A percentile compares a stretch with the other conserved stretches of the same genome.
Evolutionary conservation across 768 basidiomycete genomes (phyloP).

Genomic region (Agaricus subrufescens): DNA sequence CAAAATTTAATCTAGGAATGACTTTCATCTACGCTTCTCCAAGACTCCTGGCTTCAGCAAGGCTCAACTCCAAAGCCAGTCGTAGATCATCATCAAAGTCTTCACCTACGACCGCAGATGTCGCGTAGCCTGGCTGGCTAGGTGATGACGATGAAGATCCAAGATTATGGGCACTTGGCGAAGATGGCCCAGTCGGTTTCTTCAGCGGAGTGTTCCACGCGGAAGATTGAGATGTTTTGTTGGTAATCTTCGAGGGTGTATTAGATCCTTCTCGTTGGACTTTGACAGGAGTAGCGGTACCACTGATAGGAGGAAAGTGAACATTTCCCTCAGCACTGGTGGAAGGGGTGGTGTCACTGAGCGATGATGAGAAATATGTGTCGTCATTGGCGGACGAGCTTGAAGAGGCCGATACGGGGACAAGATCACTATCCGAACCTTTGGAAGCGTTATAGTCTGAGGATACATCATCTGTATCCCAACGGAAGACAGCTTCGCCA

Average conservation of each 20-base stretch:
- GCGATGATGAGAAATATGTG: background rate
- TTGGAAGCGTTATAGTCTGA: background rate
- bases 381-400: conserved; percentile 4
- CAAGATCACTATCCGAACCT: conserved; percentile 1
- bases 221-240: conserved; percentile 17
- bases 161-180: background rate
- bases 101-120: conserved; percentile 13
- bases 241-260: conserved; percentile 10
- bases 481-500: conserved; percentile 58
- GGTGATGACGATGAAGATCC: conserved; percentile 2
- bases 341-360: background rate
- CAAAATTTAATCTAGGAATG: background rate
- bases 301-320: conserved; percentile 20
- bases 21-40: conserved; percentile 15
- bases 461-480: conserved; percentile 31
- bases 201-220: conserved; percentile 37
- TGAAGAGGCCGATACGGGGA: conserved; percentile 2
- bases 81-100: conserved; percentile 61
- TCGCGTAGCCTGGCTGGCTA: background rate
- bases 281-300: conserved; percentile 18
- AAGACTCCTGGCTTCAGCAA: conserved; percentile 56
- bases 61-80: conserved; percentile 65
- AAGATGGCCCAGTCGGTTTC: conserved; percentile 11
- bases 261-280: conserved; percentile 14
- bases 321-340: background rate